These are phyloP conservation scores for Paecilomyces sp. DNA, from an alignment of 2,329 filamentous ascomycete species.

Conservation along the genomic window DNA sequence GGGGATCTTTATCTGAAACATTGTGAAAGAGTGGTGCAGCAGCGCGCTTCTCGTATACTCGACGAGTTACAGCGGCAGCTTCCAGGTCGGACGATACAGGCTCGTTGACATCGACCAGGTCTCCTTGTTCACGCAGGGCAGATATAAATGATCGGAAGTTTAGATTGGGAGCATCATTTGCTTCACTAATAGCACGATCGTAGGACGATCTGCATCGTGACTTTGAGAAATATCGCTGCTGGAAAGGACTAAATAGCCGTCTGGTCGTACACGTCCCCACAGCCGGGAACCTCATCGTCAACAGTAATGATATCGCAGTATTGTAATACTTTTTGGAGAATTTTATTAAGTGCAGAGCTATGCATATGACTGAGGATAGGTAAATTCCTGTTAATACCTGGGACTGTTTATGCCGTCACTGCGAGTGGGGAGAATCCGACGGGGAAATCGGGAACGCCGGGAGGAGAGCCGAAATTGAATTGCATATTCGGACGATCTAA, in stretches of 20 bases:
- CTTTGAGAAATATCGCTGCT: neutral
- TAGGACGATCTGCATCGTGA: neutral
- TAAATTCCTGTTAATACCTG: neutral
- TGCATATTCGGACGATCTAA: neutral
- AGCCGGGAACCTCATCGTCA: neutral
- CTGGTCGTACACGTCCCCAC: neutral
- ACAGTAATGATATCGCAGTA: neutral
- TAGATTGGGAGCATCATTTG: neutral
- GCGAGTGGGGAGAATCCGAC: neutral
- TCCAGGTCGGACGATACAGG: constrained; percentile 8
- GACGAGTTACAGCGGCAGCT: constrained; percentile 6
- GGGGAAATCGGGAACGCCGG: neutral
- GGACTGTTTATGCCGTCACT: neutral
- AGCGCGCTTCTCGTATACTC: constrained; percentile 6
- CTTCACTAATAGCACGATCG: neutral
- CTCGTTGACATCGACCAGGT: constrained; percentile 7
- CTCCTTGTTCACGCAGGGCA: constrained; percentile 2
- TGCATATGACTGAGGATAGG: no score
- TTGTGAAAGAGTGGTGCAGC: constrained; percentile 6
- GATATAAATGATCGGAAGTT: neutral
- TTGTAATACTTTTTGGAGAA: neutral
- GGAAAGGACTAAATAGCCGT: neutral
- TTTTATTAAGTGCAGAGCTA: neutral
- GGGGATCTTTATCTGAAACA: neutral
- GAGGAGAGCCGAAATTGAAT: neutral